Evolutionary conservation across 495 filamentous ascomycete species (phyloP).

Genomic region (Trichocladium uniseriatum): DNA sequence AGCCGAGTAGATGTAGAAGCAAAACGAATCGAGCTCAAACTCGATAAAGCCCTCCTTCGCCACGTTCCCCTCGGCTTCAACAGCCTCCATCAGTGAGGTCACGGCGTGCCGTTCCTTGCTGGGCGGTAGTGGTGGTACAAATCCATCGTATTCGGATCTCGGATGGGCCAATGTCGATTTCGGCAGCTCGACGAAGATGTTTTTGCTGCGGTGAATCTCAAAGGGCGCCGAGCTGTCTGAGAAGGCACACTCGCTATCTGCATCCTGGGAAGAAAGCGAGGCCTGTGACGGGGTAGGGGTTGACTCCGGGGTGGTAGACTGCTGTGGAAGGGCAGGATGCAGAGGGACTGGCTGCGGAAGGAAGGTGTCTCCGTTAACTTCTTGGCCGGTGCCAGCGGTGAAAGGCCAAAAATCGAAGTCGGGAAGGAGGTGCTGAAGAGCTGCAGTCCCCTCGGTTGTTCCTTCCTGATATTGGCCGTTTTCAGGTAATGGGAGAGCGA

Average conservation of each 20-base stretch:
- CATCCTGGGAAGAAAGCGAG: neutral
- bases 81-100: slow-evolving; percentile 11
- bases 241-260: neutral
- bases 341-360: neutral
- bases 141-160: slow-evolving; percentile 13
- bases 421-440: neutral
- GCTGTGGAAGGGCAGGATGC: neutral
- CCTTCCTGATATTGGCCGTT: neutral
- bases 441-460: too few relatives aligned
- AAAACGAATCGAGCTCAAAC: slow-evolving; percentile 43
- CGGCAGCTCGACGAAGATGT: slow-evolving; percentile 18
- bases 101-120: slow-evolving; percentile 24
- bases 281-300: neutral
- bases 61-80: neutral
- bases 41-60: slow-evolving; percentile 28
- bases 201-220: neutral
- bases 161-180: slow-evolving; percentile 17
- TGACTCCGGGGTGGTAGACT: neutral
- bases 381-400: neutral
- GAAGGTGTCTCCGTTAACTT: neutral
- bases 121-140: slow-evolving; percentile 10
- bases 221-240: neutral
- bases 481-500: neutral
- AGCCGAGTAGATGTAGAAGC: slow-evolving; percentile 35
- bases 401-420: neutral